Conservation (phyloP, 768 basidiomycete species). For the Phanerochaete sordida region DNA sequence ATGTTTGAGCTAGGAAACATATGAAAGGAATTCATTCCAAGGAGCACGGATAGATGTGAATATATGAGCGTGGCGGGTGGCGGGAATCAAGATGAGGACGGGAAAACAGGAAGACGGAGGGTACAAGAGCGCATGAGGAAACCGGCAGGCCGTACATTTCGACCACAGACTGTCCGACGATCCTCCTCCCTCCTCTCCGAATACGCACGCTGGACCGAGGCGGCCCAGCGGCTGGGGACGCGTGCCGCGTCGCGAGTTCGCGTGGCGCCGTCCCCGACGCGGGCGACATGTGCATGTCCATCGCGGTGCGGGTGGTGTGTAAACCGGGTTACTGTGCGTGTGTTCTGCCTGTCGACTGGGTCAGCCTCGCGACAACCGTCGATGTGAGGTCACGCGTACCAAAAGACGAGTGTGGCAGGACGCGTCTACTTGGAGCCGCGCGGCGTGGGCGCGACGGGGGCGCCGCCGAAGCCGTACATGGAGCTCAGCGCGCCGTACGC, state of each 20-base stretch:
- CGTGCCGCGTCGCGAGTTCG: background rate
- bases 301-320: background rate
- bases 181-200: background rate
- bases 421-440: background rate
- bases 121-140: no score
- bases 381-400: no score
- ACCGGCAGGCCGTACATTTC: background rate
- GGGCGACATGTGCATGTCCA: background rate
- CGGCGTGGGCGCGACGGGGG: background rate
- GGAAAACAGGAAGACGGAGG: no score
- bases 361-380: no score
- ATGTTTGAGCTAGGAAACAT: no score
- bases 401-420: background rate
- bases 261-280: background rate
- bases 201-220: background rate
- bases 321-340: background rate
- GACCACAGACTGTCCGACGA: background rate
- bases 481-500: background rate
- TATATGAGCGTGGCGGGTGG: no score
- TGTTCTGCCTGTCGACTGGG: background rate
- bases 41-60: no score
- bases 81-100: no score
- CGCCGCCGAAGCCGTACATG: conserved; percentile 1
- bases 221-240: background rate
- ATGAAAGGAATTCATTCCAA: no score